A percentile compares a stretch with the other conserved stretches of the same genome.
Conservation (phyloP, 2,329 filamentous ascomycete genomes). For the Septoria linicola region DNA sequence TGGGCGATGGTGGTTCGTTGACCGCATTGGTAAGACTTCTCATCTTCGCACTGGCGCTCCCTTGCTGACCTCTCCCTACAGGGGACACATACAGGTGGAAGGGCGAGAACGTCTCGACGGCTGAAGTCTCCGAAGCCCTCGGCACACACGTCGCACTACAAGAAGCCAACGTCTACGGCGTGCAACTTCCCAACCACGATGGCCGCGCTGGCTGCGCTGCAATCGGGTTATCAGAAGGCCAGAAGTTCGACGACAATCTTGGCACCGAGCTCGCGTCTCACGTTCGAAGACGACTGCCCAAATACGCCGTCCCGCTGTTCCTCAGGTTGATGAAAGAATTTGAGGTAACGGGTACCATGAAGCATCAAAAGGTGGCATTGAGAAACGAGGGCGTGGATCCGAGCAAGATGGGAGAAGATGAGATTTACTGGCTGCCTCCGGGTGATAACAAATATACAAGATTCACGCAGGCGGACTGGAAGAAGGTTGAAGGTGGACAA, state of each 20-base stretch:
- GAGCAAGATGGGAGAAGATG: conserved; percentile 49
- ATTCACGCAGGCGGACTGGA: conserved; percentile 69
- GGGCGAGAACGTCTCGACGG: conserved; percentile 48
- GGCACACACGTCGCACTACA: conserved; percentile 64
- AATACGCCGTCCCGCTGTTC: conserved; percentile 76
- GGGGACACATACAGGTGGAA: conserved; percentile 81
- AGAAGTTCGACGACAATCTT: conserved; percentile 35
- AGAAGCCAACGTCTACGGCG: conserved; percentile 86
- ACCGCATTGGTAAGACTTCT: conserved; percentile 56
- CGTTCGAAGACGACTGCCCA: conserved; percentile 59
- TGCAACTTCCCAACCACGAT: conserved; percentile 75
- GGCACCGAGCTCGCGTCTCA: conserved; percentile 60
- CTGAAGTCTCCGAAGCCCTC: conserved; percentile 74
- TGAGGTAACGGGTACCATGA: conserved; percentile 78
- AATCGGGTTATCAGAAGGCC: conserved; percentile 53
- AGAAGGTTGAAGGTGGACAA: conserved; percentile 61
- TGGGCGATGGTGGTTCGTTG: conserved; percentile 74
- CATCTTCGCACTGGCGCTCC: too few species aligned
- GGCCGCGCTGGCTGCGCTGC: conserved; percentile 81
- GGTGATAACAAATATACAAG: conserved; percentile 61
- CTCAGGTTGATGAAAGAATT: conserved; percentile 62
- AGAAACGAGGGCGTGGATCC: conserved; percentile 74
- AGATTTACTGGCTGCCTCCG: conserved; percentile 65
- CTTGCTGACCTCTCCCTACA: too few species aligned
- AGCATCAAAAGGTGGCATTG: conserved; percentile 78